Evolutionary conservation across 495 filamentous ascomycete genomes (phyloP).

Genomic region (Baudoinia panamericana): DNA sequence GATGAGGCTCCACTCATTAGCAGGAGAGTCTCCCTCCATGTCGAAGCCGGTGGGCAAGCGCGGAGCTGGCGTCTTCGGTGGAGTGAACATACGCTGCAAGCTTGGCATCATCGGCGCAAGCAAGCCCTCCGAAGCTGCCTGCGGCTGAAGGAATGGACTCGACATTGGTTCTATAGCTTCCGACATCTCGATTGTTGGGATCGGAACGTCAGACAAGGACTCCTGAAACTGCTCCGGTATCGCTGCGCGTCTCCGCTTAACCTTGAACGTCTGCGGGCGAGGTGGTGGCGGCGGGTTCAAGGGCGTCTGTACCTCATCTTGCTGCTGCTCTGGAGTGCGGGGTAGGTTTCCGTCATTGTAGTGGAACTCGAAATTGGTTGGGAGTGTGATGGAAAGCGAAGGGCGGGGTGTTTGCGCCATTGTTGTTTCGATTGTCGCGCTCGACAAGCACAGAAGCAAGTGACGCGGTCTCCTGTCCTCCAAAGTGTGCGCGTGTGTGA

Average conservation of each 20-base stretch:
- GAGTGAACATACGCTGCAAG: constrained; percentile 35
- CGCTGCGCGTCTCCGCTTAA: constrained; percentile 31
- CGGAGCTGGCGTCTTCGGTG: constrained; percentile 49
- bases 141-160: constrained; percentile 17
- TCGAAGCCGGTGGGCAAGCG: constrained; percentile 37
- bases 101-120: constrained; percentile 37
- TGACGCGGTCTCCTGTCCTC: too few relatives aligned
- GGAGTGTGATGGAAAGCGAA: constrained; percentile 49
- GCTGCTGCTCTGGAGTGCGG: constrained; percentile 43
- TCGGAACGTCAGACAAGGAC: constrained; percentile 32
- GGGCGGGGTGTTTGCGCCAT: constrained; percentile 20
- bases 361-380: constrained; percentile 52
- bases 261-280: constrained; percentile 39
- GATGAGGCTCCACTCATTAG: constrained; percentile 17
- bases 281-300: constrained; percentile 31
- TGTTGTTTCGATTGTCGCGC: constrained; percentile 1
- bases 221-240: constrained; percentile 25
- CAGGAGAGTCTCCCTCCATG: constrained; percentile 22
- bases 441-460: too few relatives aligned
- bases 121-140: constrained; percentile 26
- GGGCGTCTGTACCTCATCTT: constrained; percentile 31
- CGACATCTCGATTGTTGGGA: constrained; percentile 52
- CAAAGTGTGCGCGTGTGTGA: too few relatives aligned
- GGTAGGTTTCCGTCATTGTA: constrained; percentile 40
- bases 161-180: constrained; percentile 20